Evolutionary conservation across 371 early-diverging fungal species (phyloP), one percentile per base, ranked within the genome.

Genomic region (Mucor saturninus): DNA sequence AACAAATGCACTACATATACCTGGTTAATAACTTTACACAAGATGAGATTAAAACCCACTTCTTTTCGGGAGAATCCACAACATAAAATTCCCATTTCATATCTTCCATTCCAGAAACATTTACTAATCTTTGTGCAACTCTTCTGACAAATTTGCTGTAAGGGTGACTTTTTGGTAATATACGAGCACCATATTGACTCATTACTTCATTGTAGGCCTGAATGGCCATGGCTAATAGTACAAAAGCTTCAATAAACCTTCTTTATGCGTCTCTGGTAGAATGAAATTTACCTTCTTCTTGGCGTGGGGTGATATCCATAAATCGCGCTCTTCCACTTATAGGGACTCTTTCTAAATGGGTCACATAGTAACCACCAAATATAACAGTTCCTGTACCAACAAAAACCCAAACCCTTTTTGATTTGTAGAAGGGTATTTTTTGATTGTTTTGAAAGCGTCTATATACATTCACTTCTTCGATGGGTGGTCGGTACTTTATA

Each of bases 1-100:
- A 10, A 97, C 97, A 74, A 97, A 95, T 1, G 98, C 98, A 73
- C 82, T 81, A 11, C n/a, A 7, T 26, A 40, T 5, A 3, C 55
- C 61, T 8, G 40, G 21, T 37, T 42, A 35, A 35, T 35, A 21
- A 21, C 21, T 21, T 21, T 21, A 21, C 21, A 21, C 21, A 21
- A 21, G 21, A 21, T 21, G 21, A 21, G 21, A 21, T 21, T 21
- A 21, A 26, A 50, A 54, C 65, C 71, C 70, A 77, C 82, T 97
- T 96, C 64, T 75, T 80, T 68, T 92, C 89, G 2, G 89, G 86
- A 29, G 87, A 80, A 48, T 92, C 77, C 54, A 96, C 90, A 5
- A 96, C 94, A 77, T 91, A 79, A 42, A 92, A 80, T 58, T 92
- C 91, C 93, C 93, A 92, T 26, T 87, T 81, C 26, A 91, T 61